Conservation (phyloP, 2,329 filamentous ascomycete genomes). For the Colletotrichum coccodes region DNA sequence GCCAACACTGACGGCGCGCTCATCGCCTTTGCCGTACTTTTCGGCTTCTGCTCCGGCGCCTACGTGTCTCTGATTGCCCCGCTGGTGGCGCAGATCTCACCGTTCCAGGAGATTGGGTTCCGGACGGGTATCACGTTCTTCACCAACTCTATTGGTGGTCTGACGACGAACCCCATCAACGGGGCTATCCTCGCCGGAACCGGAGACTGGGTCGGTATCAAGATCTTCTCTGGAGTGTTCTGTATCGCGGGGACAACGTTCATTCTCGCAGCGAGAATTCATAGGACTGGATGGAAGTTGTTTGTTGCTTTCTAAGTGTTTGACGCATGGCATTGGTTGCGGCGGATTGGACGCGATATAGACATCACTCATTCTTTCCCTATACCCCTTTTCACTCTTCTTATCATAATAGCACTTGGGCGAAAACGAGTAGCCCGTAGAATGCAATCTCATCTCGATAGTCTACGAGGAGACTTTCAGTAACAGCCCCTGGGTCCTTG, state of each 20-base stretch:
- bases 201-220: conserved; percentile 45
- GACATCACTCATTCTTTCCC: neutral
- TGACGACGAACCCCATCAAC: conserved; percentile 67
- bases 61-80: conserved; percentile 51
- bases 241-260: conserved; percentile 42
- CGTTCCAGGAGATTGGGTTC: conserved; percentile 63
- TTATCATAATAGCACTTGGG: no score
- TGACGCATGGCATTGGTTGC: neutral
- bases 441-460: no score
- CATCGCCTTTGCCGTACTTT: conserved; percentile 52
- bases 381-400: neutral
- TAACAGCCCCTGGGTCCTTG: no score
- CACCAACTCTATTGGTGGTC: conserved; percentile 63
- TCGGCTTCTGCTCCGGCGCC: conserved; percentile 54
- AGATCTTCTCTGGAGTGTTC: conserved; percentile 48
- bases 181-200: conserved; percentile 52
- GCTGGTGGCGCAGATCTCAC: conserved; percentile 62
- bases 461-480: no score
- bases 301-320: conserved; percentile 37
- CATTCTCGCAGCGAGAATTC: conserved; percentile 38
- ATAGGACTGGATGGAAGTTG: conserved; percentile 39
- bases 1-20: conserved; percentile 40
- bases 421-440: no score
- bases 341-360: neutral
- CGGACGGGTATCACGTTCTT: conserved; percentile 58